These are phyloP conservation scores for Lichtheimia corymbifera DNA, from an alignment of 371 early-diverging fungal species.

Conservation along the genomic window DNA sequence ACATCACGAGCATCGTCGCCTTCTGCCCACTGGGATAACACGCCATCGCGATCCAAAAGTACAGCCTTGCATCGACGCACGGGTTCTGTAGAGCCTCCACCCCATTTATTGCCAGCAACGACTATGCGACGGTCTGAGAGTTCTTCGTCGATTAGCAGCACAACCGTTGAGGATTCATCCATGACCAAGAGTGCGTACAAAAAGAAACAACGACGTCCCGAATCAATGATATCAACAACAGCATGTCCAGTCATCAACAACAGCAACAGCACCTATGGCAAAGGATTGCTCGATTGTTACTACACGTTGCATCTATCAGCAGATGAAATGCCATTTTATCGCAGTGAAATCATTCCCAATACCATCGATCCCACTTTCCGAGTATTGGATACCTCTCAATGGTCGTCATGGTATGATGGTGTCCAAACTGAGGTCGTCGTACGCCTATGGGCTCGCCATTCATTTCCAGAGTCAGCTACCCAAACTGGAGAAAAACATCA, in stretches of 20 bases:
- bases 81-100: conserved; percentile 10
- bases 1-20: conserved; percentile 31
- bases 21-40: conserved; percentile 7
- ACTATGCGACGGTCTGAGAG: conserved; percentile 40
- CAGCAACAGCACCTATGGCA: background rate
- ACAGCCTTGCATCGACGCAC: conserved; percentile 13
- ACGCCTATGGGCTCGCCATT: conserved; percentile 50
- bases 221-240: background rate
- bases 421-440: conserved; percentile 32
- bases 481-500: background rate
- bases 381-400: conserved; percentile 21
- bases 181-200: conserved; percentile 44
- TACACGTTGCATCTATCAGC: conserved; percentile 26
- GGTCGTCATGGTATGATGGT: conserved; percentile 35
- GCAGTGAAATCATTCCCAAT: conserved; percentile 46
- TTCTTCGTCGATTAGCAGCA: conserved; percentile 25
- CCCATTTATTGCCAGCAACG: background rate
- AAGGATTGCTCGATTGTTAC: conserved; percentile 34
- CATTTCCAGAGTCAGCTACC: conserved; percentile 41
- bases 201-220: conserved; percentile 3
- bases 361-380: conserved; percentile 44
- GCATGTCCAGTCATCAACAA: background rate
- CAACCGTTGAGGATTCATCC: conserved; percentile 43
- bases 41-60: conserved; percentile 3
- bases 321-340: conserved; percentile 31